Evolutionary conservation across 768 basidiomycete genomes (phyloP).

Genomic region (Nevesoporus exiguus): DNA sequence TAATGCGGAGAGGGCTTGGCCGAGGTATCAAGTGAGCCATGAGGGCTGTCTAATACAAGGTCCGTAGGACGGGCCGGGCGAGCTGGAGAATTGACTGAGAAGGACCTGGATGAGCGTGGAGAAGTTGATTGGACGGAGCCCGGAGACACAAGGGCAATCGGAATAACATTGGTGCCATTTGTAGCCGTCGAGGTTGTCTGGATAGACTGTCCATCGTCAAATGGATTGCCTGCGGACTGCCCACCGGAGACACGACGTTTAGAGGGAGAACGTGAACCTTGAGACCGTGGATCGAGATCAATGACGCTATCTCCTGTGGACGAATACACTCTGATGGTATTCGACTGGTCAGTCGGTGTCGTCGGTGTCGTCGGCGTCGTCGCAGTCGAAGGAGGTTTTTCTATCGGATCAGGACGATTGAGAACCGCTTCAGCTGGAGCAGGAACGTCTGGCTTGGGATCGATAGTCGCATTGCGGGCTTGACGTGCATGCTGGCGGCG

Average conservation of each 20-base stretch:
- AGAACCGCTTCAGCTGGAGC: slow-evolving; percentile 76
- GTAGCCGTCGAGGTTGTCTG: slow-evolving; percentile 72
- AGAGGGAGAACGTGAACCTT: slow-evolving; percentile 23
- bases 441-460: slow-evolving; percentile 57
- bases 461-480: slow-evolving; percentile 28
- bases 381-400: slow-evolving; percentile 42
- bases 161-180: slow-evolving; percentile 81
- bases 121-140: slow-evolving; percentile 39
- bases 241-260: slow-evolving; percentile 18
- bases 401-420: slow-evolving; percentile 77
- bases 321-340: slow-evolving; percentile 46
- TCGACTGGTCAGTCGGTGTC: slow-evolving; percentile 19
- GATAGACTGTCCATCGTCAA: slow-evolving; percentile 74
- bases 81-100: slow-evolving; percentile 38
- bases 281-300: slow-evolving; percentile 56
- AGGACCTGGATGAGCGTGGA: slow-evolving; percentile 31
- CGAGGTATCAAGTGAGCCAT: slow-evolving; percentile 53
- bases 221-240: slow-evolving; percentile 54
- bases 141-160: slow-evolving; percentile 75
- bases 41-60: slow-evolving; percentile 58
- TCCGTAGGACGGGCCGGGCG: slow-evolving; percentile 61
- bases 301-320: slow-evolving; percentile 49
- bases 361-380: slow-evolving; percentile 17
- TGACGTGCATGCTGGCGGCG: slow-evolving; percentile 47
- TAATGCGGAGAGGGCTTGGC: slow-evolving; percentile 34